A percentile compares a stretch with the other conserved stretches of the same genome.
These are phyloP conservation scores for Hippophae tibetana DNA, from an alignment of 306 rosid genomes.

Conservation along the genomic window DNA sequence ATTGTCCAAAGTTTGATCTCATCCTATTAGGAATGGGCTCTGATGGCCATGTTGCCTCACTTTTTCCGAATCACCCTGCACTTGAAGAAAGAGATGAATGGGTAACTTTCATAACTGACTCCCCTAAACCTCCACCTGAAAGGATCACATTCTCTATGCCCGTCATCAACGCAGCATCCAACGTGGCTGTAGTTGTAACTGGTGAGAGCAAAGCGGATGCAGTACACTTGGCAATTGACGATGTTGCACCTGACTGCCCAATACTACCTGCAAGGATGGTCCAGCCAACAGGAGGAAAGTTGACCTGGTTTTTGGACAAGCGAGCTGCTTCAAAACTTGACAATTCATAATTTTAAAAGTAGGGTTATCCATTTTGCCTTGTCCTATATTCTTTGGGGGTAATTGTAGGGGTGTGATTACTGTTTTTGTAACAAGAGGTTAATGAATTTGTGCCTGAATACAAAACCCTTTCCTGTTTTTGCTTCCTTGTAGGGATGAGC, in stretches of 20 bases:
- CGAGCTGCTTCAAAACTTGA: slow-evolving; percentile 78
- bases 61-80: slow-evolving; percentile 69
- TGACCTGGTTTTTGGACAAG: slow-evolving; percentile 90
- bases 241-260: slow-evolving; percentile 37
- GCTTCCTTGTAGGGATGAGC: too few species aligned
- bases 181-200: slow-evolving; percentile 59
- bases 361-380: slow-evolving; percentile 32
- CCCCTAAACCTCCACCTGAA: slow-evolving; percentile 97
- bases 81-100: slow-evolving; percentile 67
- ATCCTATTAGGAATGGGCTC: slow-evolving; percentile 87
- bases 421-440: slow-evolving; percentile 38
- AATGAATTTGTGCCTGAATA: slow-evolving; percentile 43
- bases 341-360: slow-evolving; percentile 38
- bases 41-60: slow-evolving; percentile 84
- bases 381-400: slow-evolving; percentile 25
- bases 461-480: slow-evolving; percentile 4
- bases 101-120: slow-evolving; percentile 85
- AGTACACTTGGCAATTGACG: slow-evolving; percentile 56
- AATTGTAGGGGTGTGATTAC: slow-evolving; percentile 37
- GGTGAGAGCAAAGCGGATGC: slow-evolving; percentile 75
- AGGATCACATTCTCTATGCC: slow-evolving; percentile 93
- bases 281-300: slow-evolving; percentile 66
- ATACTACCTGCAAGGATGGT: slow-evolving; percentile 65
- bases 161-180: slow-evolving; percentile 90
- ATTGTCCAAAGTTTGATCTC: slow-evolving; percentile 95